Conservation (phyloP, 805 yeast species). For the Kregervanrija pseudodelftensis region DNA sequence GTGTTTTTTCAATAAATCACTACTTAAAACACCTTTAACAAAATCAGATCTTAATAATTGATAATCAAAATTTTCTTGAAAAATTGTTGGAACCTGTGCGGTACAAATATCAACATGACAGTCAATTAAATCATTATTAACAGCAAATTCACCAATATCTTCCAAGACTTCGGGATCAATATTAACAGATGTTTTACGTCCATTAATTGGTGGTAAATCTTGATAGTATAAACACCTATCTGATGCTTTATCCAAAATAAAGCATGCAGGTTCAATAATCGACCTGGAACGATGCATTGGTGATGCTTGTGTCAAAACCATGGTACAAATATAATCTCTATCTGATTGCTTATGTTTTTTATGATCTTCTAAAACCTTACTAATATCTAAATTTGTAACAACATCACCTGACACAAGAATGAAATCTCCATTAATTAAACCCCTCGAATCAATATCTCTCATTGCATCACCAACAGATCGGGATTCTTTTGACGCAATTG, state of each 20-base stretch:
- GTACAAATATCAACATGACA: constrained; percentile 96
- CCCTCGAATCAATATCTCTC: constrained; percentile 91
- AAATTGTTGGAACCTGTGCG: constrained; percentile 88
- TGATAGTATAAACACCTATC: constrained; percentile 81
- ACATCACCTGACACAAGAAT: constrained; percentile 90
- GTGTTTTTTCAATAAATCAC: constrained; percentile 84
- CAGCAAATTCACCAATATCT: constrained; percentile 63
- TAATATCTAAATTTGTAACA: constrained; percentile 83
- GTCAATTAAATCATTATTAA: constrained; percentile 91
- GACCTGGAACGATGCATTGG: constrained; percentile 83
- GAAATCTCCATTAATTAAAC: constrained; percentile 85
- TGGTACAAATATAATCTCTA: constrained; percentile 88
- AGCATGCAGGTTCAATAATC: constrained; percentile 74
- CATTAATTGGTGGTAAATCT: constrained; percentile 51
- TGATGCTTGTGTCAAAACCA: constrained; percentile 83
- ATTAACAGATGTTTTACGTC: constrained; percentile 43
- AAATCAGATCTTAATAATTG: constrained; percentile 82
- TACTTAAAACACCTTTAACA: constrained; percentile 81
- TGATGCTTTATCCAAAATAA: constrained; percentile 67
- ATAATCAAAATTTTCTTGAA: constrained; percentile 94
- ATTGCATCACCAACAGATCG: constrained; percentile 94
- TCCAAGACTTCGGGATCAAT: constrained; percentile 82
- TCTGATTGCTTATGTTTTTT: constrained; percentile 63
- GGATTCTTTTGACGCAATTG: constrained; percentile 78
- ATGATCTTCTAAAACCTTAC: constrained; percentile 66